Evolutionary conservation across 2,329 filamentous ascomycete genomes (phyloP).

Genomic region (Furcasterigmium furcatum): DNA sequence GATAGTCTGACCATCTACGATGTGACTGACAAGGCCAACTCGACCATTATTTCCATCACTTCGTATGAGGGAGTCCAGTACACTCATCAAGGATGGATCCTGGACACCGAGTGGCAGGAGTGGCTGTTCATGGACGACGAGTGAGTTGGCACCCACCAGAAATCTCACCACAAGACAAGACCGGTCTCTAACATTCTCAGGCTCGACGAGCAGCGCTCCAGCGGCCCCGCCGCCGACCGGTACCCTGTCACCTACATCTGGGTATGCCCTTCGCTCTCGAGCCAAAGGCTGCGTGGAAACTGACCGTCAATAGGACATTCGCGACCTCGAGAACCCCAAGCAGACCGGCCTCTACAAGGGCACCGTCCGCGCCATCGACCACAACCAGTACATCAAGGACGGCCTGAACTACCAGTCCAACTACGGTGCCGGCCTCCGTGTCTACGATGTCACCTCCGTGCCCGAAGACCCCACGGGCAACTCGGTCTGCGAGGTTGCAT

Average conservation of each 20-base stretch:
- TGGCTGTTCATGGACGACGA: conserved; percentile 43
- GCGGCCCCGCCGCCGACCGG: conserved; percentile 32
- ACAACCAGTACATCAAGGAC: too few species aligned
- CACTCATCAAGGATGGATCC: conserved; percentile 56
- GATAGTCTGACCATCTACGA: conserved; percentile 48
- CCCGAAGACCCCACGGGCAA: conserved; percentile 27
- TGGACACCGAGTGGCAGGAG: conserved; percentile 38
- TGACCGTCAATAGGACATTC: conserved; percentile 44
- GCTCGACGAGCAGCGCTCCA: conserved; percentile 22
- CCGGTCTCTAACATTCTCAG: conserved; percentile 44
- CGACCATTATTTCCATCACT: conserved; percentile 44
- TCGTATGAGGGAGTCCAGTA: conserved; percentile 48
- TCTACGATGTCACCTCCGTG: conserved; percentile 23
- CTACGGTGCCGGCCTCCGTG: conserved; percentile 35
- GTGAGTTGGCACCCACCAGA: too few species aligned
- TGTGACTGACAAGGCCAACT: conserved; percentile 40
- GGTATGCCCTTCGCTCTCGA: too few species aligned
- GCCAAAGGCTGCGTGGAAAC: too few species aligned
- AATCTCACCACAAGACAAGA: too few species aligned
- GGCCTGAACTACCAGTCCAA: conserved; percentile 38
- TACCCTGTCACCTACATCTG: conserved; percentile 42
- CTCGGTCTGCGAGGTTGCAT: conserved; percentile 34
- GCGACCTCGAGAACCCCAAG: conserved; percentile 30
- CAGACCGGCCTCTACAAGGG: conserved; percentile 35
- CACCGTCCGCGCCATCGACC: conserved; percentile 17